Conservation (phyloP, 2,329 filamentous ascomycete genomes). For the Fusarium illudens region DNA sequence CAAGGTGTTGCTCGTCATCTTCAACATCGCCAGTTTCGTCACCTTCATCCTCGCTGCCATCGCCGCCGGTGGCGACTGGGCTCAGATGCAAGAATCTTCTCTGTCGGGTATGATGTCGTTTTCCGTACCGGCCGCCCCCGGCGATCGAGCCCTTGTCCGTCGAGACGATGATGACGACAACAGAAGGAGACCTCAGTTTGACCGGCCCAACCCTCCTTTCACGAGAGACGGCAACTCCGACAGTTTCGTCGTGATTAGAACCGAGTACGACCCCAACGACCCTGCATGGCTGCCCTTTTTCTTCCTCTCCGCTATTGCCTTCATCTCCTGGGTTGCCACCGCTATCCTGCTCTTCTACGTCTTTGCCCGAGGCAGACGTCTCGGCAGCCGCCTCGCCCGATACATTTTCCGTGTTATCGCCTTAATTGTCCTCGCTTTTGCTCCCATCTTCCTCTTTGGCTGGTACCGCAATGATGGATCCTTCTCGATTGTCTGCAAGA, state of each 20-base stretch:
- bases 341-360: constrained; percentile 22
- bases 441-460: constrained; percentile 14
- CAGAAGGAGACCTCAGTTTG: neutral
- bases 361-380: constrained; percentile 3
- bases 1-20: constrained; percentile 27
- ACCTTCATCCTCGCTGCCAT: constrained; percentile 31
- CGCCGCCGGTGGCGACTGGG: constrained; percentile 8
- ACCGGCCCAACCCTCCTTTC: neutral
- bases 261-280: neutral
- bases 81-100: neutral
- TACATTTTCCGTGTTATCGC: constrained; percentile 41
- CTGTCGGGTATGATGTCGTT: neutral
- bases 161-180: neutral
- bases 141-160: neutral
- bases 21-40: constrained; percentile 31
- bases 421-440: constrained; percentile 33
- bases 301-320: constrained; percentile 27
- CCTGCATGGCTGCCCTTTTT: constrained; percentile 23
- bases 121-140: neutral
- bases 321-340: constrained; percentile 20
- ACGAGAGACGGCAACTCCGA: too few species aligned
- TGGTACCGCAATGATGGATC: neutral
- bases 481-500: neutral
- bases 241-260: too few species aligned
- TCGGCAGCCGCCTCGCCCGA: constrained; percentile 9